Evolutionary conservation across 345 rosid genomes (phyloP), one percentile per base, ranked within the genome.

Genomic region (Eucalyptus pauciflora): DNA sequence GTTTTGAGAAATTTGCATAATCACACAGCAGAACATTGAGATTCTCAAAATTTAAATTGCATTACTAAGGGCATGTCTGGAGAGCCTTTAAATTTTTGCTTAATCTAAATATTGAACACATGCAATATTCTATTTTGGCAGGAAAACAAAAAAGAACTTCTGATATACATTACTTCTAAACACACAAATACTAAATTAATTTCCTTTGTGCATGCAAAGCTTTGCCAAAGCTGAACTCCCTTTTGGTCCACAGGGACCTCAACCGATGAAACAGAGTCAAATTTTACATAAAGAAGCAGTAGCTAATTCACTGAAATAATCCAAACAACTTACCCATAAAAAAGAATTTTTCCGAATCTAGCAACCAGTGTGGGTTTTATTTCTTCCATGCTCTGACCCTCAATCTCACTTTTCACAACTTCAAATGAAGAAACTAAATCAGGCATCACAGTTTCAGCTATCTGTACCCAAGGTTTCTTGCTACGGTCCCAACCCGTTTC

Each of bases 261-360:
- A 37, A 41, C 24, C 24, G 7, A 71, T 18, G 46, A 37, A 37
- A 71, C 81, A 71, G 25, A 71, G 81, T 71, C 25, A 76, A 41
- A 76, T 71, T 24, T 71, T 18, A 37, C 46, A 27, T 27, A 50
- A 46, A 81, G 81, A 83, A 88, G 85, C 56, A 48, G 48, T 4
- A 67, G 18, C 14, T 85, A 50, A 10, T n/a, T n/a, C 37, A 15
- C 17, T 11, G 41, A n/a, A 20, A 64, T 33, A 64, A 85, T 49
- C 62, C 56, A 60, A 33, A n/a, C 46, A 33, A 62, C 80, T 51
- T 83, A 92, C 92, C 90, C 60, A 8, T 41, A 85, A 43, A 92
- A 92, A 86, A 86, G 86, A 51, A 88, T 69, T 20, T 90, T 90
- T 79, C 93, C 93, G 29, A 92, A 64, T 81, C 91, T 89, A 87